phyloP scores from a whole-genome alignment of 305 asterid genomes.

The Plantago rigida region DNA sequence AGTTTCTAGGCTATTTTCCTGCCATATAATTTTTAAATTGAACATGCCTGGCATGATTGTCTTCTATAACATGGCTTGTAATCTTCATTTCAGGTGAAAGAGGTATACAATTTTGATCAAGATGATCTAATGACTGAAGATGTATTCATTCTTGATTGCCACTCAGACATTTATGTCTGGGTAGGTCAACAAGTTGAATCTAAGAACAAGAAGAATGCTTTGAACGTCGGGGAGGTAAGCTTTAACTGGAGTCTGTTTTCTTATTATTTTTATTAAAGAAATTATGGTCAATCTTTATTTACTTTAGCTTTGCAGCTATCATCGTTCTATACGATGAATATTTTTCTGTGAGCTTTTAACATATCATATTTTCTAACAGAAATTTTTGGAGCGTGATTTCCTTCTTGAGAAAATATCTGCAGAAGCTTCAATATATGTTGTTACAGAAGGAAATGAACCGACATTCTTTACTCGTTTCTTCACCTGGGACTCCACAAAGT shows the following conservation, averaged over 20 bases:
- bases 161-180: slow-evolving; percentile 76
- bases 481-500: slow-evolving; percentile 75
- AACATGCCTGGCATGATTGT: not conserved
- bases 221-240: slow-evolving; percentile 67
- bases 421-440: slow-evolving; percentile 62
- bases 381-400: slow-evolving; percentile 71
- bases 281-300: not conserved
- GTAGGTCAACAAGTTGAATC: slow-evolving; percentile 72
- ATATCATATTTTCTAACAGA: slow-evolving; percentile 39
- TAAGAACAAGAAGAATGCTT: slow-evolving; percentile 52
- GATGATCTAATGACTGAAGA: slow-evolving; percentile 98
- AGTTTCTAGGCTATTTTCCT: too few species aligned
- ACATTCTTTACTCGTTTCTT: slow-evolving; percentile 75
- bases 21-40: too few species aligned
- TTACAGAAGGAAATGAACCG: slow-evolving; percentile 84
- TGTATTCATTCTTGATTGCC: slow-evolving; percentile 74
- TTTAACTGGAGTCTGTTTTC: slow-evolving; percentile 13
- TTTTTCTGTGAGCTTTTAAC: slow-evolving; percentile 12
- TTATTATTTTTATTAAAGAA: not conserved
- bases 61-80: slow-evolving; percentile 19
- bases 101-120: slow-evolving; percentile 84
- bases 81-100: slow-evolving; percentile 58
- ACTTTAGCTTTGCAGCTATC: not conserved
- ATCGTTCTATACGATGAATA: not conserved
- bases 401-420: slow-evolving; percentile 67